Evolutionary conservation across 2,329 filamentous ascomycete genomes (phyloP).

Genomic region (Rutstroemia sydowiana): DNA sequence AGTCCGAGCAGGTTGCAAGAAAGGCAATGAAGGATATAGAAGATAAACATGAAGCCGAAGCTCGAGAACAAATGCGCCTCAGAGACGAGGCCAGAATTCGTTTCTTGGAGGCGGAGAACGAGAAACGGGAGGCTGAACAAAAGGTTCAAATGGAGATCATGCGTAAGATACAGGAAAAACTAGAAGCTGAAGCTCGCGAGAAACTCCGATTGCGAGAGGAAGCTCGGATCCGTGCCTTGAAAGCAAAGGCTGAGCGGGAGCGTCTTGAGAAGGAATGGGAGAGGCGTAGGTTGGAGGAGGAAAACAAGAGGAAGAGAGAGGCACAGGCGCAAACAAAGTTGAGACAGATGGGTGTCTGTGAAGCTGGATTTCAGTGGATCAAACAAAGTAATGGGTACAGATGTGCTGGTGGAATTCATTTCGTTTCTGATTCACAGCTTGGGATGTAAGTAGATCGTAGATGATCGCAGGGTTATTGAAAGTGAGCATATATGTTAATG

Average conservation of each 20-base stretch:
- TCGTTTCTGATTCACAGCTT: conserved; percentile 35
- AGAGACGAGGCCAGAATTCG: conserved; percentile 26
- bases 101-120: conserved; percentile 27
- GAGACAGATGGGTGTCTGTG: conserved; percentile 46
- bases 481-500: too few relatives aligned
- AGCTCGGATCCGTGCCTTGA: conserved; percentile 25
- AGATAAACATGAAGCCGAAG: not conserved
- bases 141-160: not conserved
- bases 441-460: conserved; percentile 1
- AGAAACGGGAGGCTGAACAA: conserved; percentile 16
- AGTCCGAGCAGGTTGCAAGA: conserved; percentile 9
- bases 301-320: conserved; percentile 35
- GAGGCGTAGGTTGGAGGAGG: conserved; percentile 33
- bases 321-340: conserved; percentile 40
- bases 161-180: not conserved
- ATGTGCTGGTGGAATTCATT: conserved; percentile 56
- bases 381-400: conserved; percentile 50
- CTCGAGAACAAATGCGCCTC: conserved; percentile 1
- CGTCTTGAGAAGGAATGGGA: conserved; percentile 31
- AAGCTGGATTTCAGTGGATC: conserved; percentile 53
- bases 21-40: conserved; percentile 8
- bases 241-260: conserved; percentile 26
- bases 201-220: conserved; percentile 19
- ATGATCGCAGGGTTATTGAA: not conserved
- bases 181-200: conserved; percentile 7